Evolutionary conservation across 164 flowering plant genomes (phyloP).

Genomic region (Dillenia suffruticosa): DNA sequence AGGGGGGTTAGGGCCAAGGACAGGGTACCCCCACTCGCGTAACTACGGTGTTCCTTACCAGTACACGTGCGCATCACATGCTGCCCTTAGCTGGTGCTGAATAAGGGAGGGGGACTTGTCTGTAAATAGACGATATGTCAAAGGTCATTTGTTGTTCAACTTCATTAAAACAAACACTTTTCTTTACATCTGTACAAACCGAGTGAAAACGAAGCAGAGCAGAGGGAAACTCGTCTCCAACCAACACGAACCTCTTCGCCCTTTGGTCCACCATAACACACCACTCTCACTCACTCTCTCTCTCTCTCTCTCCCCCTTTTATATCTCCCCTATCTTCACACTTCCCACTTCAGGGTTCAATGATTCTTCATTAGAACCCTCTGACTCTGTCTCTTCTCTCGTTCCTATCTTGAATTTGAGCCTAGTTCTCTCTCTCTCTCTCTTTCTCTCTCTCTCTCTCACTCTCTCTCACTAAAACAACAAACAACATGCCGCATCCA

Average conservation of each 20-base stretch:
- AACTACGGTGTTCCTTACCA: too few species aligned
- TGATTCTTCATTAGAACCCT: not conserved
- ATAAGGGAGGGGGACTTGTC: too few species aligned
- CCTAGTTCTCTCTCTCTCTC: not conserved
- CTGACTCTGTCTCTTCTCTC: not conserved
- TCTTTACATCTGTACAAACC: too few species aligned
- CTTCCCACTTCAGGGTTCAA: constrained; percentile 23
- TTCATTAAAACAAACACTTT: too few species aligned
- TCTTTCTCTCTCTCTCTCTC: not conserved
- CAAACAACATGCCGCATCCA: constrained; percentile 29
- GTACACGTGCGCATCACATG: too few species aligned
- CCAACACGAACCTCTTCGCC: constrained; percentile 18
- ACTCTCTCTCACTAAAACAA: too few species aligned
- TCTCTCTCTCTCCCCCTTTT: constrained; percentile 11
- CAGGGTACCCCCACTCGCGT: too few species aligned
- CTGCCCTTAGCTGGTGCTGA: too few species aligned
- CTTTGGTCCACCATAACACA: not conserved
- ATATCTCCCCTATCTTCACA: constrained; percentile 9
- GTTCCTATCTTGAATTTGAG: too few species aligned
- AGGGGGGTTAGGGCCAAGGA: not conserved
- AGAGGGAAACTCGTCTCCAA: constrained; percentile 27
- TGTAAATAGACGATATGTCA: too few species aligned
- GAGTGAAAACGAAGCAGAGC: too few species aligned
- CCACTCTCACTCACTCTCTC: constrained; percentile 11
- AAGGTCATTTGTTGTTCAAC: too few species aligned